A percentile compares a stretch with the other conserved stretches of the same genome.
Conservation (phyloP, 139 green algal species). For the Auxenochlorella pyrenoidosa region DNA sequence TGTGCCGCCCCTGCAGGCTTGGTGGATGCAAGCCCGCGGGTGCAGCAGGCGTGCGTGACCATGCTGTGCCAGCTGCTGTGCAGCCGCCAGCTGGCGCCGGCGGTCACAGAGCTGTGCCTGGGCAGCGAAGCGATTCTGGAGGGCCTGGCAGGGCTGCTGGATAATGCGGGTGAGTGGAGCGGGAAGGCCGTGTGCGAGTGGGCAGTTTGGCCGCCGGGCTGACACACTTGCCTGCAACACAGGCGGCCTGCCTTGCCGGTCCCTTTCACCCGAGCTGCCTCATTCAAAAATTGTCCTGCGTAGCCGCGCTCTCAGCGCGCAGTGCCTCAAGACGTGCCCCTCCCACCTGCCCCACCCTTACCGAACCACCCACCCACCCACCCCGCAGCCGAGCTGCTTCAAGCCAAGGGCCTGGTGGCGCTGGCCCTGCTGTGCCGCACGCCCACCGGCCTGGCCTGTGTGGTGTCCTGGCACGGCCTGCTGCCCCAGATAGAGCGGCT, state of each 20-base stretch:
- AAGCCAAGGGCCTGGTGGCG: constrained; percentile 73
- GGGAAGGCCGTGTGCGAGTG: too few species aligned
- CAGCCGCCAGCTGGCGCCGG: neutral
- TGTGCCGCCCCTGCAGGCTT: constrained; percentile 35
- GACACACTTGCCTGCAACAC: too few species aligned
- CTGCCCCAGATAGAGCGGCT: constrained; percentile 15
- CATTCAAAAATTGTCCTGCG: too few species aligned
- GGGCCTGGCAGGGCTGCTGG: constrained; percentile 1
- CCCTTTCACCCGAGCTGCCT: too few species aligned
- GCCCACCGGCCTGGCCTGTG: neutral
- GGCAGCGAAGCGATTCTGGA: neutral
- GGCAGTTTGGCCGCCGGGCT: too few species aligned
- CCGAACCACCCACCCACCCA: neutral
- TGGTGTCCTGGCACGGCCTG: constrained; percentile 3
- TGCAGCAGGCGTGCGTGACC: constrained; percentile 77
- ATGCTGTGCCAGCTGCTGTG: constrained; percentile 73
- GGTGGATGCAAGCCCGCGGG: constrained; percentile 54
- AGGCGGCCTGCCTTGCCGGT: too few species aligned
- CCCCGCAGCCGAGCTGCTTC: constrained; percentile 49
- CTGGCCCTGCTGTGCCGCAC: constrained; percentile 62
- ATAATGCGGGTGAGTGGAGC: constrained; percentile 14
- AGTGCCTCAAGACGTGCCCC: too few species aligned
- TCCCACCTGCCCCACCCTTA: neutral
- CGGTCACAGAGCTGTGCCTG: neutral
- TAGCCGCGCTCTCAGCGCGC: too few species aligned